Conservation (phyloP, 2,329 filamentous ascomycete species). For the Cercospora sp. region DNA sequence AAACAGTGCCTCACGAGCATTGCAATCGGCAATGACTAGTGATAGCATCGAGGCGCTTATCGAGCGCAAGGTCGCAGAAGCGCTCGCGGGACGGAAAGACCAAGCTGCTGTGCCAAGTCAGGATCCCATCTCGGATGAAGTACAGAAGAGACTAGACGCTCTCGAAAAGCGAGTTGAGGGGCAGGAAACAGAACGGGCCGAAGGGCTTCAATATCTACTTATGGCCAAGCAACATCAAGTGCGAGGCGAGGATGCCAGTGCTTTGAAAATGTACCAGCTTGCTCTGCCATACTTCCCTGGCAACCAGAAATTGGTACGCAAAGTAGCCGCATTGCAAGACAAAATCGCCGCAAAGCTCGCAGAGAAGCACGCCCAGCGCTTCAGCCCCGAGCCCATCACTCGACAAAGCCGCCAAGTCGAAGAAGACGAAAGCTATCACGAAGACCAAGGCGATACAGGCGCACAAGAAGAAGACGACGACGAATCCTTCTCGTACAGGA, state of each 20-base stretch:
- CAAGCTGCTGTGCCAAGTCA: constrained; percentile 24
- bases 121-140: constrained; percentile 65
- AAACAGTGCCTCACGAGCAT: constrained; percentile 32
- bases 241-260: constrained; percentile 73
- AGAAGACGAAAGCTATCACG: constrained; percentile 49
- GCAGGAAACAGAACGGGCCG: constrained; percentile 70
- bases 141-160: constrained; percentile 78
- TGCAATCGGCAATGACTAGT: constrained; percentile 46
- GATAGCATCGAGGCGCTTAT: constrained; percentile 88
- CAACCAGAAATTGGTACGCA: constrained; percentile 69
- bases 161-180: constrained; percentile 82
- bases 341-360: constrained; percentile 48
- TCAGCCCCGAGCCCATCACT: constrained; percentile 9
- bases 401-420: constrained; percentile 15
- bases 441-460: constrained; percentile 22
- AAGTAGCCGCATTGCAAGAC: constrained; percentile 57
- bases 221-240: constrained; percentile 91
- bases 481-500: constrained; percentile 43
- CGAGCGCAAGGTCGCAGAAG: constrained; percentile 86
- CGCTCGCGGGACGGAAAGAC: constrained; percentile 71
- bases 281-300: constrained; percentile 83
- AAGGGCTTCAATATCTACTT: constrained; percentile 82
- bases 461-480: constrained; percentile 34
- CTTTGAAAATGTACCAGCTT: constrained; percentile 81
- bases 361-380: constrained; percentile 23